Evolutionary conservation across 192 early-diverging fungal species (phyloP).

Genomic region (Funneliformis geosporum): DNA sequence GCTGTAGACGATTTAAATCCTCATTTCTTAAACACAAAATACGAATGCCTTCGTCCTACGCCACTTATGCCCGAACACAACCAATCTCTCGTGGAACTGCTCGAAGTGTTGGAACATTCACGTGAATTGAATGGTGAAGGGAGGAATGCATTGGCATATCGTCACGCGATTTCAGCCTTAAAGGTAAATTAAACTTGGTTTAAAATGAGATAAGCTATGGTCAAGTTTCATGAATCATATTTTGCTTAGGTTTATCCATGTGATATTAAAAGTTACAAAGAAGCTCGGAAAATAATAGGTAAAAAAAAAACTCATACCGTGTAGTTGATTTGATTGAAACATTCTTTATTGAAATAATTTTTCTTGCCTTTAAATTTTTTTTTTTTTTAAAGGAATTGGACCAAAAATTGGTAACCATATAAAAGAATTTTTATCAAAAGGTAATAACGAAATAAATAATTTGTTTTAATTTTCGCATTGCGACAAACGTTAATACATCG

Average conservation of each 20-base stretch:
- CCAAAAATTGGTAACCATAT: slow-evolving; percentile 33
- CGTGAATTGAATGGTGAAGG: slow-evolving; percentile 31
- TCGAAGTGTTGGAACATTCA: slow-evolving; percentile 33
- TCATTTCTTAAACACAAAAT: slow-evolving; percentile 35
- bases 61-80: slow-evolving; percentile 32
- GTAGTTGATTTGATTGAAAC: background rate
- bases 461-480: background rate
- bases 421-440: slow-evolving; percentile 19
- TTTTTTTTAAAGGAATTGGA: slow-evolving; percentile 42
- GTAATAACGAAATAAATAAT: background rate
- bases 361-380: background rate
- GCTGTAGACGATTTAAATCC: slow-evolving; percentile 27
- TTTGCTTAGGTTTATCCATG: slow-evolving; percentile 34
- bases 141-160: slow-evolving; percentile 34
- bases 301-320: background rate
- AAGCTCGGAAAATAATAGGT: slow-evolving; percentile 36
- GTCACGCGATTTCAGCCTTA: slow-evolving; percentile 38
- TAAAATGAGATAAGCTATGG: background rate
- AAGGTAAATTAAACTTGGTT: slow-evolving; percentile 18
- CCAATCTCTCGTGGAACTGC: slow-evolving; percentile 28
- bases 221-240: background rate
- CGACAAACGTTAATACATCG: background rate
- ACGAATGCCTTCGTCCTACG: slow-evolving; percentile 44
- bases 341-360: background rate
- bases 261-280: slow-evolving; percentile 32